Conservation (phyloP, 371 early-diverging fungal genomes). For the Apophysomyces sp. region DNA sequence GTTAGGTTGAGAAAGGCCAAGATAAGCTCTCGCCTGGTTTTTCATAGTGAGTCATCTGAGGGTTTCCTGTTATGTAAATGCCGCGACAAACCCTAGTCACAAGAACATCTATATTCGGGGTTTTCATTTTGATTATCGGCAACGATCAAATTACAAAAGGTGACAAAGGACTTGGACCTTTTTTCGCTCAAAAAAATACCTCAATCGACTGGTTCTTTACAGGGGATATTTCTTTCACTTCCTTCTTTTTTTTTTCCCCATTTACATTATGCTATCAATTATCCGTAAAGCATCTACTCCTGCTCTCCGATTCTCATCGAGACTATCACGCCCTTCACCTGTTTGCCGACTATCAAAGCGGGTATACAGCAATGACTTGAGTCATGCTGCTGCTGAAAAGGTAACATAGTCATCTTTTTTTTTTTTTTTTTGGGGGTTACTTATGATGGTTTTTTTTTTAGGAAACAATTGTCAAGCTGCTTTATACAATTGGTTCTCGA, state of each 20-base stretch:
- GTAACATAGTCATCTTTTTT: no score
- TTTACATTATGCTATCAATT: slow-evolving; percentile 28
- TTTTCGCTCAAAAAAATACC: no score
- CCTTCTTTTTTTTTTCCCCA: slow-evolving; percentile 2
- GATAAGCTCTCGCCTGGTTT: background rate
- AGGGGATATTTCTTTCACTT: background rate
- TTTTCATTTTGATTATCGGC: background rate
- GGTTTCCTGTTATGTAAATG: background rate
- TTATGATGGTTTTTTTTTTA: slow-evolving; percentile 30
- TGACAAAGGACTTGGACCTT: no score
- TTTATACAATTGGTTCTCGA: slow-evolving; percentile 97
- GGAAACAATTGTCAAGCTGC: slow-evolving; percentile 95
- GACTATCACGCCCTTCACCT: slow-evolving; percentile 10
- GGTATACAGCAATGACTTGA: slow-evolving; percentile 18
- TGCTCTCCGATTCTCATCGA: slow-evolving; percentile 17
- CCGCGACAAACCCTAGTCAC: background rate
- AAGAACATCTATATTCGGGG: background rate
- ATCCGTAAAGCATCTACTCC: slow-evolving; percentile 30
- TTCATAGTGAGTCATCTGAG: slow-evolving; percentile 2
- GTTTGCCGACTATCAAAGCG: slow-evolving; percentile 13
- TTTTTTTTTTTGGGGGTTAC: no score
- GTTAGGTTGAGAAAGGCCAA: no score
- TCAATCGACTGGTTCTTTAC: no score
- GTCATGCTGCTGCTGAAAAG: slow-evolving; percentile 40
- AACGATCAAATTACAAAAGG: background rate